Percentiles rank a stretch among this genome's conserved stretches.
These are phyloP conservation scores for Maudiozyma saulgeensis DNA, from an alignment of 805 yeast species.

Conservation along the genomic window DNA sequence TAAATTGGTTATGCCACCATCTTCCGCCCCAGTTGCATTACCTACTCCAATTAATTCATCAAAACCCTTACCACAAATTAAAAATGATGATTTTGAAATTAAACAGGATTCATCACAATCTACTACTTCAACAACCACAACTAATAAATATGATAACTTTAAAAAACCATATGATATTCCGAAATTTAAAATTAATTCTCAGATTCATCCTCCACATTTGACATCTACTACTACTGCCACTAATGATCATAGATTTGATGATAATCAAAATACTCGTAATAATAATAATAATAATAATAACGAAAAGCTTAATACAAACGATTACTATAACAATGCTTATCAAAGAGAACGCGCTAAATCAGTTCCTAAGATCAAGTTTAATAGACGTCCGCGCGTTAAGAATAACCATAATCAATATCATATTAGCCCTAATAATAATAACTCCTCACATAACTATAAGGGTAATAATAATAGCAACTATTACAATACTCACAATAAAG, in stretches of 20 bases:
- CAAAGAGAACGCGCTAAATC: constrained; percentile 20
- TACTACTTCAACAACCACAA: not conserved
- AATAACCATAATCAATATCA: constrained; percentile 1
- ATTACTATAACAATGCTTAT: not conserved
- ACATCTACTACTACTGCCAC: not conserved
- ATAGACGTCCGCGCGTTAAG: constrained; percentile 20
- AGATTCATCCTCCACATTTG: not conserved
- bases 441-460: not conserved
- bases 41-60: constrained; percentile 24
- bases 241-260: not conserved
- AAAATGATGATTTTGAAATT: constrained; percentile 4
- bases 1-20: constrained; percentile 20
- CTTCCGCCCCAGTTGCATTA: constrained; percentile 26
- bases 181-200: constrained; percentile 4
- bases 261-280: not conserved
- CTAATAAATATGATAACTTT: not conserved
- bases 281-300: not conserved
- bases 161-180: constrained; percentile 9
- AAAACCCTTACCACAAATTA: constrained; percentile 13
- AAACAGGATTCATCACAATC: not conserved
- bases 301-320: not conserved
- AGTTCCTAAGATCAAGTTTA: constrained; percentile 24
- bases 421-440: not conserved
- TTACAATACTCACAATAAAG: constrained; percentile 14
- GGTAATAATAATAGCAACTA: constrained; percentile 7